Conservation (phyloP, 352 stramenopile species). For the Paralagenidium karlingii region DNA sequence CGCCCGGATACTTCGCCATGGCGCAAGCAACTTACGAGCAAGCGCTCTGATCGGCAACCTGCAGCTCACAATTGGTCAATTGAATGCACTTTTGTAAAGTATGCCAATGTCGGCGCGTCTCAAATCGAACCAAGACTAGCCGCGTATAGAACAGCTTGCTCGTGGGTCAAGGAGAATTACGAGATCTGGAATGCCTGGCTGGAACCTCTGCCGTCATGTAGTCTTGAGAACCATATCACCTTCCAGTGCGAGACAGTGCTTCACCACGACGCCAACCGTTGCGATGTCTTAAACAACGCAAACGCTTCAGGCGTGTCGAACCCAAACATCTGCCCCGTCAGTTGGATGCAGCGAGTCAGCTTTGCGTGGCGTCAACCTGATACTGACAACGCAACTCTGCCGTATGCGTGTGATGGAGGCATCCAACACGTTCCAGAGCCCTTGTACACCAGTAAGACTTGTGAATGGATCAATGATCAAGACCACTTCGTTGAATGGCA, state of each 20-base stretch:
- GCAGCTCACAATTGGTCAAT: conserved; percentile 20
- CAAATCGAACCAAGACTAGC: too few relatives aligned
- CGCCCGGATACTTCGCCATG: neutral
- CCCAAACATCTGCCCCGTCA: too few relatives aligned
- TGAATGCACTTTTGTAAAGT: conserved; percentile 8
- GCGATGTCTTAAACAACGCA: conserved; percentile 3
- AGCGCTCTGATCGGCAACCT: conserved; percentile 13
- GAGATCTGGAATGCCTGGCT: conserved; percentile 14
- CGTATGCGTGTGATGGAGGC: conserved; percentile 34
- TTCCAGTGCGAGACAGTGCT: too few relatives aligned
- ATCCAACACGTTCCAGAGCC: conserved; percentile 8
- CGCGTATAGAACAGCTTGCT: conserved; percentile 19
- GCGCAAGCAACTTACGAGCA: neutral
- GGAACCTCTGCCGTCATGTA: conserved; percentile 10
- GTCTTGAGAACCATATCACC: conserved; percentile 13
- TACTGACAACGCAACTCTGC: conserved; percentile 13
- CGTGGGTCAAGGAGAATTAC: conserved; percentile 19
- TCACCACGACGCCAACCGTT: conserved; percentile 11
- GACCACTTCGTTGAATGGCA: conserved; percentile 12
- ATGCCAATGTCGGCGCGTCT: neutral
- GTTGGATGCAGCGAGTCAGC: conserved; percentile 11
- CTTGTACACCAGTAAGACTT: conserved; percentile 20
- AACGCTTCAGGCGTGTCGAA: neutral
- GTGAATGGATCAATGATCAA: conserved; percentile 17
- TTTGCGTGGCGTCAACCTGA: conserved; percentile 22